Base-by-base conservation (phyloP, 805 yeast species). In the Wickerhamiella vanderwaltii region DNA sequence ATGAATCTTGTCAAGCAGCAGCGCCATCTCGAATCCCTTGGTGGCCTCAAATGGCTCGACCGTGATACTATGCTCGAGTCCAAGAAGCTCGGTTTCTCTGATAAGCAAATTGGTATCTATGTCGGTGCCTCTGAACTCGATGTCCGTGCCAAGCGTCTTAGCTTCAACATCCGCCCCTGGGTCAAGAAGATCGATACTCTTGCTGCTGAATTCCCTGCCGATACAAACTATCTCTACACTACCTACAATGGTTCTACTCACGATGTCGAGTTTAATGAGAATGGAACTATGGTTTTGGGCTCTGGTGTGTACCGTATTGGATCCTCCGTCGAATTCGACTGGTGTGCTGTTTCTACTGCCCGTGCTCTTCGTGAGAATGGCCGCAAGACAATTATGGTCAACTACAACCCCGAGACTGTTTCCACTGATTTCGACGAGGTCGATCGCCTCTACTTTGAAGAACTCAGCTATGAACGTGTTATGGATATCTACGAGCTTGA, bases 241-340 rank as follows among this genome's bases (percentile, higher is more conserved):
- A 88, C 98, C 36, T 88, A 88, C 67, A 88, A 87, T 58, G 98
- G 96, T 44, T 72, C 83, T 45, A 69, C 75, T 44, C 79, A 77
- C 51, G 98, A 88, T 62, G 79, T 88, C 37, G 72, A 68, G 34
- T 91, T 88, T 59, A 74, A 80, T 55, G 97, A 88, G 46, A 72
- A 82, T 51, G 97, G 97, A 58, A 80, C 91, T 47, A 68, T 91
- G 75, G 97, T 88, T 30, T 71, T 88, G 54, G 98, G 97, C 42
- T 86, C 96, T n/a, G 97, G 98, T 69, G 98, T 91, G 39, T 88
- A 88, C 74, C 77, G 98, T 65, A 88, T 88, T 62, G 98, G 98
- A 46, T 87, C 96, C 1, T 86, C 96, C 24, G 98, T 88, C 43
- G 98, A 91, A 67, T 88, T 88, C 57, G 98, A 88, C 64, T 88